Base-by-base conservation (phyloP, 1,284 basidiomycete genomes). In the Cryptococcus floricola region DNA sequence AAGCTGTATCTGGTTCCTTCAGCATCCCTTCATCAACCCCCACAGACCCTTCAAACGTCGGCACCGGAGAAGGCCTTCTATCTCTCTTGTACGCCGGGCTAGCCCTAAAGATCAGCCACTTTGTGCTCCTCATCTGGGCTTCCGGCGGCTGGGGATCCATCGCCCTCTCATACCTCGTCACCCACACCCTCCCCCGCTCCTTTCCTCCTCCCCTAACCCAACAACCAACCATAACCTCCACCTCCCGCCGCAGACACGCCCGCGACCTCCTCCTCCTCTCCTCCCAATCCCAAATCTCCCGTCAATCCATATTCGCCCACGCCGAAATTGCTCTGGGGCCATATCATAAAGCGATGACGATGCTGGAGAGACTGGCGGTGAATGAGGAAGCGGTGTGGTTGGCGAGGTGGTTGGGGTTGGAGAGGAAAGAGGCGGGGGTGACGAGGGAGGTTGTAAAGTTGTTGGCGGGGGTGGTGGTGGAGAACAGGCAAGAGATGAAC, bases 71-170 rank as follows among this genome's bases (percentile, higher is more conserved):
- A 58, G 70, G 69, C 16, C 65, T 77, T 0, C 64, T 78, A 4
- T 71, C 77, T 0, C 67, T 66, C 41, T 66, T 78, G 5, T 73
- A 77, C 59, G 67, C 69, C 1, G 52, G 63, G 3, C 62, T 73
- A 31, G 70, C 73, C 2, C 64, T 78, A 18, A 70, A 72, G 4
- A 71, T 74, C 45, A 66, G 69, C 39, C 70, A 75, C 41, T 72
- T 76, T 42, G 55, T 68, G 8, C 86, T 89, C 64, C 80, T 87
- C 28, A 80, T 90, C 16, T 94, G 90, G 88, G 85, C 86, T 34
- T 83, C 87, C 2, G 90, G 90, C 68, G 91, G 91, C 25, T 92
- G 89, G 88, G 88, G 88, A 8, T 84, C 85, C 0, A 80, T 88
- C 31, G 86, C 90, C 3, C 86, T 91, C 61, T 85, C 84, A 14